Evolutionary conservation across 2,329 filamentous ascomycete species (phyloP).

Genomic region (Penicillium sp.): DNA sequence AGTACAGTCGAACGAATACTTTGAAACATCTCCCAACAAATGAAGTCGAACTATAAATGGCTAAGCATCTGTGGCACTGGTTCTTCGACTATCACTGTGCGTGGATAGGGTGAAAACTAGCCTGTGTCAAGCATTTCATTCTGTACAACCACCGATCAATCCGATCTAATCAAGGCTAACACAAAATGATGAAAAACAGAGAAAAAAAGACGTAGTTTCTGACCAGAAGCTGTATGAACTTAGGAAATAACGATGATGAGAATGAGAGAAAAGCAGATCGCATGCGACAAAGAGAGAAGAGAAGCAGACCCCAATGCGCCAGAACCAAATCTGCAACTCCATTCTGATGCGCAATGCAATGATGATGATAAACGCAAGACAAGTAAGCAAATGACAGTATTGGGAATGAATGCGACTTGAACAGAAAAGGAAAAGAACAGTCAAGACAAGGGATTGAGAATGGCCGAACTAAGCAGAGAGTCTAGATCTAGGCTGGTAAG

Average conservation of each 20-base stretch:
- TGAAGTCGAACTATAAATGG: too few species aligned
- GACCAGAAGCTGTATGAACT: too few species aligned
- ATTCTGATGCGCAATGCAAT: constrained; percentile 29
- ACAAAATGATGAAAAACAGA: not conserved
- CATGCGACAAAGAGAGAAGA: constrained; percentile 5
- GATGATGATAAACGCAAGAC: not conserved
- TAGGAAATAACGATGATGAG: not conserved
- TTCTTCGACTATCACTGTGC: not conserved
- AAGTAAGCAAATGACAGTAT: not conserved
- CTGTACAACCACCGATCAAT: not conserved
- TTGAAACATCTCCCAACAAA: too few species aligned
- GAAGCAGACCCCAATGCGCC: constrained; percentile 22
- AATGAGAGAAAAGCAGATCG: constrained; percentile 3
- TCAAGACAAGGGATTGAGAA: not conserved
- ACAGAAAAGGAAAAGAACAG: not conserved
- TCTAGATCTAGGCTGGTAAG: constrained; percentile 7
- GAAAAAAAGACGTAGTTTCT: not conserved
- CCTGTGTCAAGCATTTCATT: not conserved
- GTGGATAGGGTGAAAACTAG: not conserved
- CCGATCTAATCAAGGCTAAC: not conserved
- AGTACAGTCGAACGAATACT: too few species aligned
- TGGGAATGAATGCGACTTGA: constrained; percentile 3
- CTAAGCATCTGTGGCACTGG: not conserved
- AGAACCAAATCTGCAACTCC: constrained; percentile 30
- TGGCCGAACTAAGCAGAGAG: constrained; percentile 3